Evolutionary conservation across 2,329 filamentous ascomycete species (phyloP), one percentile per base, ranked within the genome.

Genomic region (Pezicula neosporulosa): DNA sequence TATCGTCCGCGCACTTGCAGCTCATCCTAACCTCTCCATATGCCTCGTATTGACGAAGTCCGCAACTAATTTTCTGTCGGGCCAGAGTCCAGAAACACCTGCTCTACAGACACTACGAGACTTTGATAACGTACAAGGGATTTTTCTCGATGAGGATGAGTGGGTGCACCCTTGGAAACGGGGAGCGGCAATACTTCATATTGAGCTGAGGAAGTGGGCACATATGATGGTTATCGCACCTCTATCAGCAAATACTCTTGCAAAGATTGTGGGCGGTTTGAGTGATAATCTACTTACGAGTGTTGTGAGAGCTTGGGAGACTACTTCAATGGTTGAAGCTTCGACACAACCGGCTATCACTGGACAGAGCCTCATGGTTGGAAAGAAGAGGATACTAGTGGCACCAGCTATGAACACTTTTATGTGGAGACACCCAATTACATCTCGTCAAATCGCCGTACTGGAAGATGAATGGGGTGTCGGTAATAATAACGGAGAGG

Each of bases 371-470:
- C 42, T 27, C 13, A 8, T 39, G 39, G 69, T 65, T 6, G 68
- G 65, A 48, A 82, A 77, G 67, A 86, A 86, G 68, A 80, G 76
- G 56, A 90, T 96, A 35, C 63, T 94, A 2, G 87, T 93, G 0
- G 88, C 88, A 2, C 85, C 86, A 1, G 85, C 87, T 28, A 96
- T 96, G 90, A 96, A 97, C 67, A 90, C 83, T 21, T 84, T 86
- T 4, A 96, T 96, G 92, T 96, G 89, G 87, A 75, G 77, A 50
- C 90, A 97, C 66, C 92, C 91, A 2, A 74, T 96, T 43, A 96
- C 92, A 1, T 77, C 71, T 46, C 82, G 80, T 56, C 90, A 96
- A 57, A 70, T 96, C 36, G 72, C 72, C 38, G 73, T 87, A 0
- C 72, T 97, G 44, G 78, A 85, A 56, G 79, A 87, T 44, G 87